Conservation (phyloP, 1,284 basidiomycete genomes). For the Megacollybia platyphylla region DNA sequence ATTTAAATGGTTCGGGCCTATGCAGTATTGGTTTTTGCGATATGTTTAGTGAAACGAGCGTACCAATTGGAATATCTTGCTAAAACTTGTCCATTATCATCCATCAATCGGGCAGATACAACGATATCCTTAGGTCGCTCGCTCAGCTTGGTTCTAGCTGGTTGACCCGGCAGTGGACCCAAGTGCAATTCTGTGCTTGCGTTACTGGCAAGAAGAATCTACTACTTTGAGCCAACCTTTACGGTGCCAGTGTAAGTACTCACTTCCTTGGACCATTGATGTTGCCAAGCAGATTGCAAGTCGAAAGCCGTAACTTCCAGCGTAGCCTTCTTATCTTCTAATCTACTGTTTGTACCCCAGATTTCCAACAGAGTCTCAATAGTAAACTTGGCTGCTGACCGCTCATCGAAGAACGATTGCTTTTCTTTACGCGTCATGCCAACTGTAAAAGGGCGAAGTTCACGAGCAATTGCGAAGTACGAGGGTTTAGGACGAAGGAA, state of each 20-base stretch:
- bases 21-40: slow-evolving; percentile 7
- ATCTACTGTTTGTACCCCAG: slow-evolving; percentile 75
- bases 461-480: slow-evolving; percentile 58
- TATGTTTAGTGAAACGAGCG: slow-evolving; percentile 8
- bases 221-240: slow-evolving; percentile 6
- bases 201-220: slow-evolving; percentile 54
- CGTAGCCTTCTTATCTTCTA: slow-evolving; percentile 39
- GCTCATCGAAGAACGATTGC: slow-evolving; percentile 41
- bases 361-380: slow-evolving; percentile 61
- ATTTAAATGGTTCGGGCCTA: slow-evolving; percentile 89
- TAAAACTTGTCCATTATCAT: slow-evolving; percentile 43
- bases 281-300: slow-evolving; percentile 45
- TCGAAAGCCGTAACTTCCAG: slow-evolving; percentile 67
- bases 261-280: slow-evolving; percentile 22
- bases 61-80: slow-evolving; percentile 76
- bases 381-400: slow-evolving; percentile 50
- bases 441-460: slow-evolving; percentile 62
- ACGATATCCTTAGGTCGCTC: slow-evolving; percentile 59
- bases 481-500: slow-evolving; percentile 69
- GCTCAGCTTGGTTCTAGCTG: slow-evolving; percentile 49
- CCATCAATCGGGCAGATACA: slow-evolving; percentile 63
- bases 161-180: slow-evolving; percentile 59
- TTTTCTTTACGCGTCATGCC: slow-evolving; percentile 72
- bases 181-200: slow-evolving; percentile 74
- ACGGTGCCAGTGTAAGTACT: neutral